These are phyloP conservation scores for Golubevia pallescens DNA, from an alignment of 1,284 basidiomycete genomes.

Conservation along the genomic window DNA sequence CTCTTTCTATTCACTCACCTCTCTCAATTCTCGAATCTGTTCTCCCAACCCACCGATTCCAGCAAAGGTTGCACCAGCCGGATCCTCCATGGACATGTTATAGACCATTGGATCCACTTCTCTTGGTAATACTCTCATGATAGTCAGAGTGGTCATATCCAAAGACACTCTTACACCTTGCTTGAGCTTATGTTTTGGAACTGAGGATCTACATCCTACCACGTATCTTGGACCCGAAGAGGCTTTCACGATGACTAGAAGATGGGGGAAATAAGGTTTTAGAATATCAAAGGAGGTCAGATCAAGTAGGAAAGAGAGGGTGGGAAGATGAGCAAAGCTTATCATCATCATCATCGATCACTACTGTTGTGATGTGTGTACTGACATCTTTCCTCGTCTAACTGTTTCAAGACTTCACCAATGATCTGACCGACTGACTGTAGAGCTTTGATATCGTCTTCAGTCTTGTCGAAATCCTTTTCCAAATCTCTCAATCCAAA, in stretches of 20 bases:
- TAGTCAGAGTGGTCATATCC: constrained; percentile 98
- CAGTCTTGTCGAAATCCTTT: constrained; percentile 90
- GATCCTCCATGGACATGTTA: constrained; percentile 99
- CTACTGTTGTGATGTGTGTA: constrained; percentile 22
- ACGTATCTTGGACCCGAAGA: constrained; percentile 98
- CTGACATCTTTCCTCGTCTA: constrained; percentile 96
- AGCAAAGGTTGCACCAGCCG: constrained; percentile 91
- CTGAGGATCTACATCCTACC: constrained; percentile 92
- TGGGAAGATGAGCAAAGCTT: too few relatives aligned
- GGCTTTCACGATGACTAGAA: constrained; percentile 99
- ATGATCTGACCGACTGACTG: constrained; percentile 99
- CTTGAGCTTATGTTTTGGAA: constrained; percentile 92
- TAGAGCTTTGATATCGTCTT: constrained; percentile 98
- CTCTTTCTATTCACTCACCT: constrained; percentile 71
- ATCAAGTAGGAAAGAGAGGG: too few relatives aligned
- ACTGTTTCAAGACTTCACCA: constrained; percentile 97
- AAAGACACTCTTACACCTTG: constrained; percentile 92
- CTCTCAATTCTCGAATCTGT: constrained; percentile 93
- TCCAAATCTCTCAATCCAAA: constrained; percentile 68
- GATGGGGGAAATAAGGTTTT: too few relatives aligned
- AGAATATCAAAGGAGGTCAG: too few relatives aligned
- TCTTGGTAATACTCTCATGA: constrained; percentile 96
- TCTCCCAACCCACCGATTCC: constrained; percentile 95
- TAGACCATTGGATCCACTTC: constrained; percentile 98
- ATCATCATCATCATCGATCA: too few relatives aligned